phyloP scores from a whole-genome alignment of 257 asterid genomes.

The Solanum pennellii region DNA sequence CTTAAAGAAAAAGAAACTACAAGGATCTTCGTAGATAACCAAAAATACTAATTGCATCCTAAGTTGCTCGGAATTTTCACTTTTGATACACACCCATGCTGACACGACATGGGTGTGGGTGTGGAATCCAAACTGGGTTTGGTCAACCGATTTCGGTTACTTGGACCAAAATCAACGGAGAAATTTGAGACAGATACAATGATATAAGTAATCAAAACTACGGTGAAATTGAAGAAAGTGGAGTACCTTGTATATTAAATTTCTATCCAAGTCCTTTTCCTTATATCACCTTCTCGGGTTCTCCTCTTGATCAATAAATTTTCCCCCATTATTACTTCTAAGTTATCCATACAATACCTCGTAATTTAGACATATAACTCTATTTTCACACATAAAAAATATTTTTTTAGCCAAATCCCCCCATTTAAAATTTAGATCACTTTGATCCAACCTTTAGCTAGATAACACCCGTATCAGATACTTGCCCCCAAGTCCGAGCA shows the following conservation, averaged over 20 bases:
- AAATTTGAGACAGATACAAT: not conserved
- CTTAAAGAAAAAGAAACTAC: not conserved
- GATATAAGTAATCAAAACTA: not conserved
- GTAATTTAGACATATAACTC: not conserved
- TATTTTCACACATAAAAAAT: not conserved
- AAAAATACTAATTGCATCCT: not conserved
- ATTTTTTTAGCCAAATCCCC: not conserved
- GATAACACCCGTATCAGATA: not conserved
- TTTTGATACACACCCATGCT: not conserved
- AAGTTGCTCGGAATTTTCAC: not conserved
- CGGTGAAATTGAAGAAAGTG: not conserved
- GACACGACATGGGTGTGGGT: not conserved
- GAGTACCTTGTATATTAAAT: not conserved
- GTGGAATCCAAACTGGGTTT: not conserved
- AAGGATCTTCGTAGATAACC: not conserved
- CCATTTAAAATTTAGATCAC: not conserved
- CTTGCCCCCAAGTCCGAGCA: not conserved
- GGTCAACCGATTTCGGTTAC: not conserved
- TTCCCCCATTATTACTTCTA: not conserved
- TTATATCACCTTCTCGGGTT: not conserved
- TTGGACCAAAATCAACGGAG: not conserved
- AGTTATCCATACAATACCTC: not conserved
- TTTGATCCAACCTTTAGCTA: not conserved
- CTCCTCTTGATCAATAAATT: not conserved
- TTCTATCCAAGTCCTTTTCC: not conserved